These are phyloP conservation scores for Thalassiosira sp. DNA, from an alignment of 352 stramenopile species.

Conservation along the genomic window DNA sequence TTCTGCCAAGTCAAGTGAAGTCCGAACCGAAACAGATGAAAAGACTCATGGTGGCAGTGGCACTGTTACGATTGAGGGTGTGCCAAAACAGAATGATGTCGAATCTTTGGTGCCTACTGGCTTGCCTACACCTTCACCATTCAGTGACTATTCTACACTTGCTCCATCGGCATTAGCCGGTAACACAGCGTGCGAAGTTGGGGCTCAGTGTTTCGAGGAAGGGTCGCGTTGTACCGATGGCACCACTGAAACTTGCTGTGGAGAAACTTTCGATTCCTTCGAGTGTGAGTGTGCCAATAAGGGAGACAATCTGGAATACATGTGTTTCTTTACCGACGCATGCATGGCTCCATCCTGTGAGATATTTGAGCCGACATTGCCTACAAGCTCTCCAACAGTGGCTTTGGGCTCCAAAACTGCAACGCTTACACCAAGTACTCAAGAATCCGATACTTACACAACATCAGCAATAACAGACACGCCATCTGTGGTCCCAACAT, in stretches of 20 bases:
- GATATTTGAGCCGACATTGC: background rate
- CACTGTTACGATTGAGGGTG: background rate
- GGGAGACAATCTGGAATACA: slow-evolving; percentile 9
- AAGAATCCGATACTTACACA: slow-evolving; percentile 5
- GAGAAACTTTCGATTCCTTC: slow-evolving; percentile 24
- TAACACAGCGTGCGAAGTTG: background rate
- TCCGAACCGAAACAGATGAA: background rate
- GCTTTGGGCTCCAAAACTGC: background rate
- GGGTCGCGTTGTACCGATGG: slow-evolving; percentile 16
- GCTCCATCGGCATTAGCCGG: background rate
- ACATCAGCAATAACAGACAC: slow-evolving; percentile 2
- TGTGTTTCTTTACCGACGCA: slow-evolving; percentile 21
- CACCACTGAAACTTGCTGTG: slow-evolving; percentile 24
- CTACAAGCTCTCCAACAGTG: background rate
- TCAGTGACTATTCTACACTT: background rate
- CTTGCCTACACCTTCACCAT: background rate
- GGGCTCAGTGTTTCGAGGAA: slow-evolving; percentile 9
- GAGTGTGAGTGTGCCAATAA: slow-evolving; percentile 14
- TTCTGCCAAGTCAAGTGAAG: background rate
- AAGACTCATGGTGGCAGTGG: background rate
- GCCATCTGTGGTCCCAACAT: background rate
- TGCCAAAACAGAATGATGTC: slow-evolving; percentile 2
- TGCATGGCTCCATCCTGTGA: slow-evolving; percentile 17
- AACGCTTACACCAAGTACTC: too few species aligned
- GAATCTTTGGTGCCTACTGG: background rate